phyloP scores from a whole-genome alignment of 2,329 filamentous ascomycete genomes.

The Akanthomyces uredinophilus region DNA sequence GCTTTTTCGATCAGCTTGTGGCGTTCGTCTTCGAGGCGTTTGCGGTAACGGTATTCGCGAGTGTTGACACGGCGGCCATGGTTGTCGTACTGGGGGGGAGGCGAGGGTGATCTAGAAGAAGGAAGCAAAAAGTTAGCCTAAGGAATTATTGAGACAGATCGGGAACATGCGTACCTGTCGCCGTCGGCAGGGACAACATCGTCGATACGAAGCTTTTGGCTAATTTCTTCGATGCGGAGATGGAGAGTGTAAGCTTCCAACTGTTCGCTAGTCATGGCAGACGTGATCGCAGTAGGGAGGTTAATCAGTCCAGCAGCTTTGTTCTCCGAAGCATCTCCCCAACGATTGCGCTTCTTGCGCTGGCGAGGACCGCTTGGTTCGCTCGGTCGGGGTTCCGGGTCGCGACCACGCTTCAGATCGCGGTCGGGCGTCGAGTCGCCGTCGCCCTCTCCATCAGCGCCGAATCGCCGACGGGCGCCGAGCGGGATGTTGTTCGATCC shows the following conservation, averaged over 20 bases:
- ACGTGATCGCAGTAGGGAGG: conserved; percentile 89
- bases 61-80: conserved; percentile 99
- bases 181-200: conserved; percentile 97
- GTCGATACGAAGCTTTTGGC: conserved; percentile 97
- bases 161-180: conserved; percentile 64
- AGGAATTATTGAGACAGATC: not conserved
- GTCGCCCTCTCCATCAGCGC: conserved; percentile 48
- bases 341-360: conserved; percentile 97
- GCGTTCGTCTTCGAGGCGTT: conserved; percentile 95
- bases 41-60: conserved; percentile 95
- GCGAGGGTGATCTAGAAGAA: conserved; percentile 75
- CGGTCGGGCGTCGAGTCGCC: conserved; percentile 32
- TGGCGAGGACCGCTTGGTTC: conserved; percentile 72
- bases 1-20: conserved; percentile 98
- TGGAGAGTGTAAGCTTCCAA: conserved; percentile 95
- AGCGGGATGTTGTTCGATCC: conserved; percentile 98
- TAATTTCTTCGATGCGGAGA: conserved; percentile 97
- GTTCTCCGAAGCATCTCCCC: conserved; percentile 96
- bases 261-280: conserved; percentile 98
- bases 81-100: conserved; percentile 96
- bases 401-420: conserved; percentile 81
- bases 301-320: conserved; percentile 98
- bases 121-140: conserved; percentile 9
- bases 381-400: conserved; percentile 67
- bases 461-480: conserved; percentile 77